Base-by-base conservation (phyloP, 306 rosid genomes). In the Rosa rugosa region DNA sequence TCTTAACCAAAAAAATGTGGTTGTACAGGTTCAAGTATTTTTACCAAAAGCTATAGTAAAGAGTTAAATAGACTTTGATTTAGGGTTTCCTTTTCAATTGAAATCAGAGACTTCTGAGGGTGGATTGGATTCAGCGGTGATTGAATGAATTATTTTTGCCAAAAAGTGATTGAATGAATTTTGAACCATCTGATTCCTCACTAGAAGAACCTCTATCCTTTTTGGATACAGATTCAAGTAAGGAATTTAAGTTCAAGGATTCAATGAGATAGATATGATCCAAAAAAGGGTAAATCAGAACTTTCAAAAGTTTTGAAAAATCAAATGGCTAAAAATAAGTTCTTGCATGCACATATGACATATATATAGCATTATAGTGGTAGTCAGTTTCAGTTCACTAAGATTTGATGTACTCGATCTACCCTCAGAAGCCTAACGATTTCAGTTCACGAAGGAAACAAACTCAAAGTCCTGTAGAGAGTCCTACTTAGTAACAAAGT, bases 381-480 rank as follows among this genome's bases (percentile, higher is more conserved):
- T 20, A 47, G 53, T 3, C 5, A 5, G 9, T 53, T 53, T 53
- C 60, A 16, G 60, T 53, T 53, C 11, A 53, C 9, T 18, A 53
- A 18, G 60, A 18, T 53, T 53, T 53, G 23, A 56, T 56, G 63
- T 22, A 9, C 34, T 57, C 64, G 20, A 20, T 54, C 25, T n/a
- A 54, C 60, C 60, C 59, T 54, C 11, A 23, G 65, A 45, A 31
- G 74, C 49, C 44, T 59, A 25, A 22, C 75, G 38, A 31, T 49
- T 72, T 72, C 45, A 73, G 17, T 54, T 73, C 7, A 6, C 40
- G 14, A 53, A 38, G 36, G 77, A 73, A 38, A 53, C 77, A 54
- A 73, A 56, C 14, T 73, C 64, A 9, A 11, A 72, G 46, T 72
- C 16, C 44, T 12, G 10, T 69, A 6, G 45, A 4, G 11, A 46